phyloP scores from a whole-genome alignment of 208 protist genomes.

The Trypanosoma caninum region DNA sequence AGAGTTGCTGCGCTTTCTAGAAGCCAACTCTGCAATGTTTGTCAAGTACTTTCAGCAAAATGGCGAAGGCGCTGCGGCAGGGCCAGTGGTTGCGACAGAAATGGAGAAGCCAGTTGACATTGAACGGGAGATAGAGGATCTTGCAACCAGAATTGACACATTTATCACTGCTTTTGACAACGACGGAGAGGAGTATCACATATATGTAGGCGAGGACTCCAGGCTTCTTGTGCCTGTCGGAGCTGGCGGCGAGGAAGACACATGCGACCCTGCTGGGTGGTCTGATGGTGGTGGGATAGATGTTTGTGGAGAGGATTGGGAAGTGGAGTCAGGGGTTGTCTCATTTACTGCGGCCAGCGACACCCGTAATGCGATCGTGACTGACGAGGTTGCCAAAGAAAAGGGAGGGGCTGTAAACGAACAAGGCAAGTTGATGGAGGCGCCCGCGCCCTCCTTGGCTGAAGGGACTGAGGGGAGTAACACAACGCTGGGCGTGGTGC shows the following conservation, averaged over 20 bases:
- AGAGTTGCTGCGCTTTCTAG: constrained; percentile 50
- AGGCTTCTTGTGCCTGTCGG: constrained; percentile 58
- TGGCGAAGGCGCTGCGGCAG: neutral
- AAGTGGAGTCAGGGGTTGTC: too few relatives aligned
- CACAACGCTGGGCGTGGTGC: neutral
- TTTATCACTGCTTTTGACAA: constrained; percentile 86
- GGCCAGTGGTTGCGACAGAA: neutral
- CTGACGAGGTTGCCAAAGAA: neutral
- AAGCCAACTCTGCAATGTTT: constrained; percentile 40
- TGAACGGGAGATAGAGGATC: constrained; percentile 37
- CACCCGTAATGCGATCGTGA: too few relatives aligned
- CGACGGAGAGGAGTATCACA: constrained; percentile 66
- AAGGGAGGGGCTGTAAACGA: neutral
- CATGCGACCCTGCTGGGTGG: too few relatives aligned
- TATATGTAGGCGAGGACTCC: constrained; percentile 44
- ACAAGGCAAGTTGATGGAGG: neutral
- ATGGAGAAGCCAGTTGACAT: constrained; percentile 14
- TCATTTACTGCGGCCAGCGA: too few relatives aligned
- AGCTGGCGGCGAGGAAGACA: constrained; percentile 7
- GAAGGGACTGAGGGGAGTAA: neutral
- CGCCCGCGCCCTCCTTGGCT: neutral
- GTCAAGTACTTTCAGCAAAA: constrained; percentile 26
- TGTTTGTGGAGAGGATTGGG: constrained; percentile 5
- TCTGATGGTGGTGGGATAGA: constrained; percentile 18
- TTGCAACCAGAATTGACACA: constrained; percentile 59